Conservation (phyloP, 1,284 basidiomycete genomes). For the Sporisorium iseilematis-ciliati region DNA sequence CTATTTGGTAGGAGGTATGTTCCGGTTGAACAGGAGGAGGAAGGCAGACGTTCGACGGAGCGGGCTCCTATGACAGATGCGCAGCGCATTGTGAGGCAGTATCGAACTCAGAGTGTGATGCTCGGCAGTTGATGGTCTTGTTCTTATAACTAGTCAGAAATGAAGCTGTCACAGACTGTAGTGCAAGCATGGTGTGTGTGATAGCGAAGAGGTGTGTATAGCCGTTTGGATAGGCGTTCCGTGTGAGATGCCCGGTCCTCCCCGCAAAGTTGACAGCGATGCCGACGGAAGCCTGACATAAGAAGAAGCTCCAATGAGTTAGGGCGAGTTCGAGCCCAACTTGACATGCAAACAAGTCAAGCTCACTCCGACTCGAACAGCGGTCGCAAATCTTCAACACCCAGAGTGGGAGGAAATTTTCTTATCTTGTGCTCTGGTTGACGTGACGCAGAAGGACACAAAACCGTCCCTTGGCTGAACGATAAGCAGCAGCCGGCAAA, state of each 20-base stretch:
- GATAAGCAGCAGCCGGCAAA: not conserved
- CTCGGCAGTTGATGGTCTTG: not conserved
- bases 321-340: too few relatives aligned
- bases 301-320: too few relatives aligned
- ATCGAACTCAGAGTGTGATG: constrained; percentile 17
- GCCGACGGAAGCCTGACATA: too few relatives aligned
- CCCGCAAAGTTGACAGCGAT: too few relatives aligned
- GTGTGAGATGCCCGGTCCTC: too few relatives aligned
- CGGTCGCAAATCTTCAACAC: not conserved
- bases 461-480: too few relatives aligned
- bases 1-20: constrained; percentile 17
- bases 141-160: not conserved
- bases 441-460: not conserved
- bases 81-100: constrained; percentile 36
- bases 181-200: not conserved
- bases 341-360: too few relatives aligned
- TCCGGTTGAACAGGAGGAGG: not conserved
- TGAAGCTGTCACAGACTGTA: not conserved
- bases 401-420: constrained; percentile 10
- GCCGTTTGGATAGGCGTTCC: too few relatives aligned
- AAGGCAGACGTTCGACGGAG: not conserved
- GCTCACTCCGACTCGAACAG: too few relatives aligned
- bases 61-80: constrained; percentile 14
- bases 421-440: not conserved
- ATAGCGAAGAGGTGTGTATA: too few relatives aligned